Conservation (phyloP, 108 stramenopile genomes). For the Aurantiochytrium sp. region DNA sequence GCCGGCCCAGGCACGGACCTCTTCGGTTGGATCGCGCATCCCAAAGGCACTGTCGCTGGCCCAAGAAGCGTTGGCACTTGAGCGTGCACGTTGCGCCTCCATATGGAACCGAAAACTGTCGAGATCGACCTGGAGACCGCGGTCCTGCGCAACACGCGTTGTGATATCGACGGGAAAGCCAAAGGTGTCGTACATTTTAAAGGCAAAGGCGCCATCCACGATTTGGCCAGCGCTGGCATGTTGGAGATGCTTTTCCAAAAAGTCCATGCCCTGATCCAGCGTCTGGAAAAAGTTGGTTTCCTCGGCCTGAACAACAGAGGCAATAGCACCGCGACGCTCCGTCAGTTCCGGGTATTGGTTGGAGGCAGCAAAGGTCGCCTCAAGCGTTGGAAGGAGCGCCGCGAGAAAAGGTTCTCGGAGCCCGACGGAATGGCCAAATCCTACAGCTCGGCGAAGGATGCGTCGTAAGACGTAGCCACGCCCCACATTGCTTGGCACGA, state of each 20-base stretch:
- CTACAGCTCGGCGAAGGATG: conserved; percentile 84
- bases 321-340: conserved; percentile 65
- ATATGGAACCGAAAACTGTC: conserved; percentile 80
- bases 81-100: conserved; percentile 73
- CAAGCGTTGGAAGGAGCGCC: conserved; percentile 72
- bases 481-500: conserved; percentile 88
- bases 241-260: conserved; percentile 72
- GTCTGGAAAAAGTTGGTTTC: conserved; percentile 87
- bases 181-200: conserved; percentile 88
- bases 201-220: conserved; percentile 56
- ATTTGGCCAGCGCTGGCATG: conserved; percentile 18
- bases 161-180: conserved; percentile 97
- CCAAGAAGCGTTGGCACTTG: conserved; percentile 2
- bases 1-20: conserved; percentile 59
- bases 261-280: conserved; percentile 81
- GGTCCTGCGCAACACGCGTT: conserved; percentile 92
- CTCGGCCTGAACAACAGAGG: conserved; percentile 75
- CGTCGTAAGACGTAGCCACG: conserved; percentile 94
- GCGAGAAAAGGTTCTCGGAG: conserved; percentile 88
- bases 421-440: conserved; percentile 81
- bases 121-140: conserved; percentile 74
- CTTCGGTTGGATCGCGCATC: conserved; percentile 66
- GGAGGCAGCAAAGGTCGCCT: conserved; percentile 61
- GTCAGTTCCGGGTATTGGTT: conserved; percentile 66
- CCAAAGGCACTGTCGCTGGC: conserved; percentile 29